These are phyloP conservation scores for Physcia stellaris DNA, from an alignment of 495 filamentous ascomycete species.

Conservation along the genomic window DNA sequence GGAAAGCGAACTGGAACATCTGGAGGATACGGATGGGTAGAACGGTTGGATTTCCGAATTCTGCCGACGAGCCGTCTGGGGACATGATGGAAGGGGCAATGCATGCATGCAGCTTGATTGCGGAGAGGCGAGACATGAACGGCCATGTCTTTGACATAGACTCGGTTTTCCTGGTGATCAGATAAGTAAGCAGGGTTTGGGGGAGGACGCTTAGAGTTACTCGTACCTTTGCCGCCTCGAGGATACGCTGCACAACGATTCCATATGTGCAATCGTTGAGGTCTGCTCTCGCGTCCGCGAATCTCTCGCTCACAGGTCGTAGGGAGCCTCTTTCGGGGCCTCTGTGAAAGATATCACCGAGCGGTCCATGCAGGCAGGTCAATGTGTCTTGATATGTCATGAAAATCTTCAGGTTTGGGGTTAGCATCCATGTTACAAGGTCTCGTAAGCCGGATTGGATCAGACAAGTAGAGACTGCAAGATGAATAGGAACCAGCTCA, in stretches of 20 bases:
- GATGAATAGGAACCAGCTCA: slow-evolving; percentile 24
- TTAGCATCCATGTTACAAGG: background rate
- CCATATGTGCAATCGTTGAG: slow-evolving; percentile 64
- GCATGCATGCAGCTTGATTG: slow-evolving; percentile 51
- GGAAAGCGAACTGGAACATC: slow-evolving; percentile 86
- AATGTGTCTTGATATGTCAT: slow-evolving; percentile 80
- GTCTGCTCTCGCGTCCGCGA: slow-evolving; percentile 53
- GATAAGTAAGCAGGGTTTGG: slow-evolving; percentile 30
- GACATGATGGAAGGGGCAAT: slow-evolving; percentile 57
- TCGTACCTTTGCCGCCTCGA: slow-evolving; percentile 52
- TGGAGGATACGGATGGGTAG: slow-evolving; percentile 54
- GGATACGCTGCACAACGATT: slow-evolving; percentile 57
- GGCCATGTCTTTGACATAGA: slow-evolving; percentile 96
- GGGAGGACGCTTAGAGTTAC: too few species aligned
- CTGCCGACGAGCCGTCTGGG: slow-evolving; percentile 42
- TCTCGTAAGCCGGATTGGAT: too few species aligned
- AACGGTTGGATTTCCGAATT: slow-evolving; percentile 70
- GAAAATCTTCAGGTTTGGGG: slow-evolving; percentile 66
- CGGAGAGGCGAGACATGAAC: slow-evolving; percentile 75
- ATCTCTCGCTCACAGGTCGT: slow-evolving; percentile 61
- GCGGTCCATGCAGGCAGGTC: slow-evolving; percentile 81
- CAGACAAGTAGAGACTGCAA: too few species aligned
- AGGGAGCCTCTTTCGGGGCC: slow-evolving; percentile 72
- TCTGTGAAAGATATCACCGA: slow-evolving; percentile 92
- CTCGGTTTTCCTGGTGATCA: slow-evolving; percentile 48